Percentiles rank a stretch among this genome's conserved stretches.
Conservation (phyloP, 371 early-diverging fungal genomes). For the Mucor velutinosus region DNA sequence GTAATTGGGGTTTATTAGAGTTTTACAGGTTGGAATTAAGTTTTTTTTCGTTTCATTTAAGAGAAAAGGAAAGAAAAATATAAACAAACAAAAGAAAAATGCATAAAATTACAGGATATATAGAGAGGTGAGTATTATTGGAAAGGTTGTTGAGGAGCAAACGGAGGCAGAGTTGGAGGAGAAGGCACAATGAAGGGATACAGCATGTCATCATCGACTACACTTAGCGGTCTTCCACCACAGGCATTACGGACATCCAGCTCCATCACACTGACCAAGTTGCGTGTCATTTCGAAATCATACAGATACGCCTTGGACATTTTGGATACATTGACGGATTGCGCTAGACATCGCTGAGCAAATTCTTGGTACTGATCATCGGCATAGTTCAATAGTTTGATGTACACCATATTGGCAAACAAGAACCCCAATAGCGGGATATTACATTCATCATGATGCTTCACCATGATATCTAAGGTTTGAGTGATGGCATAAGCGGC, state of each 20-base stretch:
- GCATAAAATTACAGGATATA: conserved; percentile 1
- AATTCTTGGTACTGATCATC: conserved; percentile 27
- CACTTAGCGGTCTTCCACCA: conserved; percentile 9
- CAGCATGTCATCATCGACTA: conserved; percentile 1
- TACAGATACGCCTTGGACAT: conserved; percentile 34
- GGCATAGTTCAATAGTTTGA: conserved; percentile 31
- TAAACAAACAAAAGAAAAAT: background rate
- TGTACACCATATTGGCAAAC: conserved; percentile 45
- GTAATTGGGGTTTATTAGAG: background rate
- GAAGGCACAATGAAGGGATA: background rate
- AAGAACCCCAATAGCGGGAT: conserved; percentile 39
- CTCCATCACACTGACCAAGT: conserved; percentile 34
- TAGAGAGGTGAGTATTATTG: background rate
- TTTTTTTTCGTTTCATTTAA: conserved; percentile 6
- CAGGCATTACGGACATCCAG: conserved; percentile 21
- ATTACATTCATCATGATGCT: conserved; percentile 33
- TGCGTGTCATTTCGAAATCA: conserved; percentile 41
- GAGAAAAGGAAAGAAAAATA: background rate
- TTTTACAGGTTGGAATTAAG: background rate
- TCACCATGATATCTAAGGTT: conserved; percentile 36
- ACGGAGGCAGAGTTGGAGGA: background rate
- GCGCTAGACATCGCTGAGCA: conserved; percentile 30
- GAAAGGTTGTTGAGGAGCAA: background rate
- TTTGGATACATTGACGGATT: conserved; percentile 36
- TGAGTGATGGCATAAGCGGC: conserved; percentile 42